Percentiles rank a stretch among this genome's conserved stretches.
phyloP scores from a whole-genome alignment of 2,329 filamentous ascomycete species.

The Sclerotinia glacialis region DNA sequence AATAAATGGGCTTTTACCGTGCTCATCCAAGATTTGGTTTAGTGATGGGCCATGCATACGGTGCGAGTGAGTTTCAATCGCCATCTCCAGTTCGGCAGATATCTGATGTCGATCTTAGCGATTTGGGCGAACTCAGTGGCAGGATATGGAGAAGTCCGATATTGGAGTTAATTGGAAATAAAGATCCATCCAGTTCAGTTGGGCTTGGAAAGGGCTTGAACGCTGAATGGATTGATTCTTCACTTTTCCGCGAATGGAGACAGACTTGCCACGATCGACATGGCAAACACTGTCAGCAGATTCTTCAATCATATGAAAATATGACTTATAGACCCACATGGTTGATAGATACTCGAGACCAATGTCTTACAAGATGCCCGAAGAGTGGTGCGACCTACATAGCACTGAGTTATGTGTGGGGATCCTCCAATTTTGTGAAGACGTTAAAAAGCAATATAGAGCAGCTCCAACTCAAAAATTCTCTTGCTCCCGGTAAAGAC shows the following conservation, averaged over 20 bases:
- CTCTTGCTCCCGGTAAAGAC: background rate
- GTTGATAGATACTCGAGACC: background rate
- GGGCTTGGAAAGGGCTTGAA: slow-evolving; percentile 1
- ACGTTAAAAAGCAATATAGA: background rate
- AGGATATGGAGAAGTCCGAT: too few species aligned
- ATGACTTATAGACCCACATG: too few species aligned
- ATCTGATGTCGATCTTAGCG: background rate
- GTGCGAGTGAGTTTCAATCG: too few species aligned
- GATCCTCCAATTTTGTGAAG: background rate
- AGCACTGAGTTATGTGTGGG: slow-evolving; percentile 7
- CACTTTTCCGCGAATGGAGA: background rate
- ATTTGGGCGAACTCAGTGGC: too few species aligned
- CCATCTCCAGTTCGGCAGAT: background rate
- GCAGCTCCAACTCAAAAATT: background rate
- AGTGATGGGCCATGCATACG: background rate
- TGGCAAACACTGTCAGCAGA: background rate
- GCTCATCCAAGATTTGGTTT: background rate
- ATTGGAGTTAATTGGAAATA: too few species aligned
- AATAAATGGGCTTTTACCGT: background rate
- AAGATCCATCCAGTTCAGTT: background rate
- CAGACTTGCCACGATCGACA: background rate
- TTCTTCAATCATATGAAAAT: too few species aligned
- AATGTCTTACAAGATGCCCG: too few species aligned
- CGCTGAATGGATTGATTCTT: background rate
- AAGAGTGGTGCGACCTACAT: background rate